Evolutionary conservation across 2,329 filamentous ascomycete species (phyloP), one percentile per base, ranked within the genome.

Genomic region (Gremmenia infestans): DNA sequence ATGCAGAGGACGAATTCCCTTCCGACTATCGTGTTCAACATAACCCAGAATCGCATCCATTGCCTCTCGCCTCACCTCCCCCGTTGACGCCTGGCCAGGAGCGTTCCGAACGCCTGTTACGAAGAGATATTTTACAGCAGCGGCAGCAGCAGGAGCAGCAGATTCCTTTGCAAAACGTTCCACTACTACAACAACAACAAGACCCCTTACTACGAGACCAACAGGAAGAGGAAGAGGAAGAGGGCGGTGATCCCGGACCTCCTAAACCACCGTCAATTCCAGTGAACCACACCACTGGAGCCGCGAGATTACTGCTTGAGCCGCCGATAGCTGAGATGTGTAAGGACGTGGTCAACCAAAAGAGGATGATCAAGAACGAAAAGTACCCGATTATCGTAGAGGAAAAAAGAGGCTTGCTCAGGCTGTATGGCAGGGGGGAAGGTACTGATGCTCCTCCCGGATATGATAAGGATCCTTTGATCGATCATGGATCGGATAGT

Each of bases 271-370:
- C 88, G 14, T 82, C 87, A 1, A 89, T 96, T 54, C 89, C 91
- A 0, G 82, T 86, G 28, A 89, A 96, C 63, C 93, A 97, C 67
- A 95, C 90, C 0, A 97, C 92, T 0, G 83, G 91, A n/a, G 91
- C 91, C 1, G 89, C 94, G 50, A 82, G 91, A 60, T 76, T 97
- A 17, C 75, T 97, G 28, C 78, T 81, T 48, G 91, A 88, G 85
- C 81, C 81, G 0, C 80, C 85, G 0, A 90, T 94, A 53, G 73
- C 78, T 68, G 73, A 79, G 59, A 68, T 97, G 67, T 54, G 72
- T 55, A 63, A 32, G 28, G 28, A 32, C 2, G 28, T 32, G 28
- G 9, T 32, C 9, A 32, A 32, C 2, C 28, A 32, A 32, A 32
- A 11, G 28, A 32, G 28, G 28, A 32, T 32, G 32, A 76, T 85